A percentile compares a stretch with the other conserved stretches of the same genome.
Conservation (phyloP, 257 asterid species). For the Solanum piurae region DNA sequence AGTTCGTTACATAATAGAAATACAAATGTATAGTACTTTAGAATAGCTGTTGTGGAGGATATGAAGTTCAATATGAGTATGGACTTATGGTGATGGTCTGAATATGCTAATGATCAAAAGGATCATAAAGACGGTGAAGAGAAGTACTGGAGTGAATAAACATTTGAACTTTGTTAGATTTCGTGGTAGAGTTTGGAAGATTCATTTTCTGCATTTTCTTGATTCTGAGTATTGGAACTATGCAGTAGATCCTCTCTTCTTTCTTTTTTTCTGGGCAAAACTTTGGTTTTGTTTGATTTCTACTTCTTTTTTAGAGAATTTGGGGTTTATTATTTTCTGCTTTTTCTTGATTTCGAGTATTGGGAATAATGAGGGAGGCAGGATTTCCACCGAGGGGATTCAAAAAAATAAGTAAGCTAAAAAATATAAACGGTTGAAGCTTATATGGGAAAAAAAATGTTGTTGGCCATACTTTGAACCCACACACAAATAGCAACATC, state of each 20-base stretch:
- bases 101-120: not conserved
- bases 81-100: not conserved
- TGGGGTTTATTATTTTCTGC: no score
- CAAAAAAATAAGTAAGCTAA: no score
- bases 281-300: not conserved
- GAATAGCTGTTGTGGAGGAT: constrained; percentile 43
- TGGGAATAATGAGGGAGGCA: no score
- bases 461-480: no score
- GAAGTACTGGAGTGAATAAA: constrained; percentile 64
- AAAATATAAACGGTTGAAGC: no score
- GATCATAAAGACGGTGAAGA: constrained; percentile 25
- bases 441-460: no score
- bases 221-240: not conserved
- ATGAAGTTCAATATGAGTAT: constrained; percentile 28
- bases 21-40: not conserved
- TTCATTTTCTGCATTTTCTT: not conserved
- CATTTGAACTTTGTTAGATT: not conserved
- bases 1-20: not conserved
- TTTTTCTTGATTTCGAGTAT: no score
- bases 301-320: no score
- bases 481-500: no score
- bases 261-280: not conserved
- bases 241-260: not conserved
- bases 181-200: not conserved
- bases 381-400: no score